Conservation (phyloP, 192 early-diverging fungal genomes). For the Coemansia sp. region DNA sequence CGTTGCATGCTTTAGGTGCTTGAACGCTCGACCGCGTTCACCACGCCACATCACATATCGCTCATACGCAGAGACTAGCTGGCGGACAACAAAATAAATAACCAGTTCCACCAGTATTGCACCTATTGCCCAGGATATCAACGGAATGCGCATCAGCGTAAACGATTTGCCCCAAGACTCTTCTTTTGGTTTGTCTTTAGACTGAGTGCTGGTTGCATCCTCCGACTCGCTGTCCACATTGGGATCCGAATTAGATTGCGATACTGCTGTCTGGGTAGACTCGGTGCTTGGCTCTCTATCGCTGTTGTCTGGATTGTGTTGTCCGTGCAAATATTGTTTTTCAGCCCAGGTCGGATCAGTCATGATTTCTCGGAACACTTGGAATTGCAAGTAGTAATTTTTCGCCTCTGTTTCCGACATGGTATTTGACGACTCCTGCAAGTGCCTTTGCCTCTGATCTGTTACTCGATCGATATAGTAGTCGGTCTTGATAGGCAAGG, state of each 20-base stretch:
- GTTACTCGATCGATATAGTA: constrained; percentile 1
- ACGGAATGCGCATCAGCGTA: constrained; percentile 14
- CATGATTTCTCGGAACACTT: constrained; percentile 39
- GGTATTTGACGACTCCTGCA: not conserved
- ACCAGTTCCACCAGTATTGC: constrained; percentile 17
- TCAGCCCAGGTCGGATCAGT: constrained; percentile 19
- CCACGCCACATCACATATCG: constrained; percentile 22
- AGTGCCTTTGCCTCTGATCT: not conserved
- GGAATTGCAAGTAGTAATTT: constrained; percentile 35
- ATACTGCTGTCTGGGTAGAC: constrained; percentile 20
- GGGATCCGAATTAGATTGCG: not conserved
- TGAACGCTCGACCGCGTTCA: constrained; percentile 5
- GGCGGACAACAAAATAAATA: constrained; percentile 17
- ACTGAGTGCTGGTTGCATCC: no score
- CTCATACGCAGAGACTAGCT: constrained; percentile 24
- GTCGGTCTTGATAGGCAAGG: constrained; percentile 24
- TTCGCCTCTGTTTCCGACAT: constrained; percentile 14
- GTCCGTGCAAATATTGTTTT: not conserved
- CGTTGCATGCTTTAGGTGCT: constrained; percentile 4
- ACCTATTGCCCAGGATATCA: constrained; percentile 1
- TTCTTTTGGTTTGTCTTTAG: constrained; percentile 4
- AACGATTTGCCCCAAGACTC: constrained; percentile 17
- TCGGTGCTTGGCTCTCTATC: constrained; percentile 12
- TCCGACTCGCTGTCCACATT: not conserved
- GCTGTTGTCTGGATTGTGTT: not conserved